These are phyloP conservation scores for Fraxinus americana DNA, from an alignment of 257 asterid species.

Conservation along the genomic window DNA sequence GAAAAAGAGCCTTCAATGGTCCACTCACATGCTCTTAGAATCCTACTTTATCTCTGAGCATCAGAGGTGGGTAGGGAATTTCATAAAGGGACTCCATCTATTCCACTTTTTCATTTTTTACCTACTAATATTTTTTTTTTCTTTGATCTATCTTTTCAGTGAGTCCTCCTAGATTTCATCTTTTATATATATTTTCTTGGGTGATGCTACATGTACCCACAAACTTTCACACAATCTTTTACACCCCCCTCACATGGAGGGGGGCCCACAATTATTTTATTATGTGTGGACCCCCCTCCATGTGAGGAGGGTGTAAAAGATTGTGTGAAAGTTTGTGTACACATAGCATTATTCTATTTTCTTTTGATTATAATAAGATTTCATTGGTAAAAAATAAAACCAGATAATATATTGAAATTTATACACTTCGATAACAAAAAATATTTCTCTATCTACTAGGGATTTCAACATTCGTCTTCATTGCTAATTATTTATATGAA, in stretches of 20 bases:
- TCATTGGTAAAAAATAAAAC: not conserved
- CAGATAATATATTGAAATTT: not conserved
- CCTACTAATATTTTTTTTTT: not conserved
- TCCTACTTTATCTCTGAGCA: not conserved
- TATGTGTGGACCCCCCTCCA: no score
- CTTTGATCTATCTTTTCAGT: not conserved
- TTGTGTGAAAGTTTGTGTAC: no score
- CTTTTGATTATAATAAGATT: not conserved
- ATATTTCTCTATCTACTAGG: no score
- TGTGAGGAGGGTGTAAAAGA: no score
- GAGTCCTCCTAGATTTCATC: not conserved
- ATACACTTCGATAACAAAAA: not conserved
- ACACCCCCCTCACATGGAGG: no score
- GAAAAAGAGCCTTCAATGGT: not conserved
- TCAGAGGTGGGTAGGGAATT: not conserved
- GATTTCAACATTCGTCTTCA: no score
- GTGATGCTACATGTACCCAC: no score
- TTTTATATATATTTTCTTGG: not conserved
- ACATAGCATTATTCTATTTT: no score
- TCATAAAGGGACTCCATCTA: not conserved
- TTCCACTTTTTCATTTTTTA: not conserved
- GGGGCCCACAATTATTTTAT: no score
- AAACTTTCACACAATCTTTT: no score
- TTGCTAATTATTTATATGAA: no score
- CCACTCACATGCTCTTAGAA: not conserved